Conservation (phyloP, 148 eudicot genomes). For the Limonium bicolor region DNA sequence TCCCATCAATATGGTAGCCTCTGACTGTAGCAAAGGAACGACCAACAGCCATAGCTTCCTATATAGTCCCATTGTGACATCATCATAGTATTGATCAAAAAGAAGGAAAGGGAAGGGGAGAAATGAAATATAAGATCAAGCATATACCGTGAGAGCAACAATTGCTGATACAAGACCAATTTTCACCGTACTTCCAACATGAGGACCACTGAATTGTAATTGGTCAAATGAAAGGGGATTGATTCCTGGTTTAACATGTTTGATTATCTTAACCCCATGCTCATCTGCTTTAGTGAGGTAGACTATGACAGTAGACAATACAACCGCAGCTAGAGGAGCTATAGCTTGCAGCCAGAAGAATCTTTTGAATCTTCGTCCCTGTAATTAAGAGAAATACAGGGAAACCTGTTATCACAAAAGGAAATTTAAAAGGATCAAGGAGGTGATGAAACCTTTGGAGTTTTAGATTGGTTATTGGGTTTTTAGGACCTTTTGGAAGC, state of each 20-base stretch:
- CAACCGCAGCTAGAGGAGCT: slow-evolving; percentile 37
- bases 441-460: neutral
- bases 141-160: slow-evolving; percentile 37
- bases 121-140: too few relatives aligned
- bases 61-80: neutral
- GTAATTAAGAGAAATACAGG: neutral
- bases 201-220: slow-evolving; percentile 24
- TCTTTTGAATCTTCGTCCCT: slow-evolving; percentile 50
- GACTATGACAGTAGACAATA: slow-evolving; percentile 41
- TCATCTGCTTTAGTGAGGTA: slow-evolving; percentile 43
- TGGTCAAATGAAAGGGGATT: slow-evolving; percentile 41
- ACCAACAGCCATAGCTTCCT: slow-evolving; percentile 71
- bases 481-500: too few relatives aligned
- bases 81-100: too few relatives aligned
- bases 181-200: slow-evolving; percentile 20
- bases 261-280: slow-evolving; percentile 53
- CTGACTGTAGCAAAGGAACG: slow-evolving; percentile 54
- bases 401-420: neutral
- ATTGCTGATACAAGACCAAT: slow-evolving; percentile 29
- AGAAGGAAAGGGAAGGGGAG: too few relatives aligned
- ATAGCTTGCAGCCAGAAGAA: slow-evolving; percentile 56
- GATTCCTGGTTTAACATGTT: slow-evolving; percentile 45
- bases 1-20: slow-evolving; percentile 55
- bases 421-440: neutral
- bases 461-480: too few relatives aligned